Evolutionary conservation across 306 rosid species (phyloP), one percentile per base, ranked within the genome.

Genomic region (Cicer pinnatifidum): DNA sequence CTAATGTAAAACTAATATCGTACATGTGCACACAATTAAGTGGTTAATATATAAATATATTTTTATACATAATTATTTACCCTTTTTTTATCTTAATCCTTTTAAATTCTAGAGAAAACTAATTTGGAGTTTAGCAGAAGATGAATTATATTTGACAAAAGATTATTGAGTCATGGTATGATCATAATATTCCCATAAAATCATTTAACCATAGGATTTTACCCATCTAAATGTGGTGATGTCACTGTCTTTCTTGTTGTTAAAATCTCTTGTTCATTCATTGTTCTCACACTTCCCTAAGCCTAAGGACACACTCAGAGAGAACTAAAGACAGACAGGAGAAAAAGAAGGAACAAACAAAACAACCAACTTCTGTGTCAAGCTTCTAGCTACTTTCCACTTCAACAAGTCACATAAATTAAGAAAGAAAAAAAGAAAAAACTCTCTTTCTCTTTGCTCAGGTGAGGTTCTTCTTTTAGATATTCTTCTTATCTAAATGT

Each of bases 161-260:
- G 4, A 28, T 28, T 28, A 28, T 28, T 28, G 35, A 28, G 35
- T 3, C 35, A 28, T 28, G 35, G 35, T 28, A 28, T 3, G 35
- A 28, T 28, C 5, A 28, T 28, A 28, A 28, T 28, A 28, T 28
- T 3, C 5, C 35, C 35, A 28, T 28, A 28, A 28, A 28, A 28
- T 28, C 48, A 59, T 45, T 45, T 41, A 11, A 53, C 72, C 53
- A 76, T 77, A 35, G 78, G 75, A 85, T 78, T 79, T 72, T 70
- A 38, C 64, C 20, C 45, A 48, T 71, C 15, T 62, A 35, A 7
- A 35, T 59, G 9, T 45, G 79, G 78, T 78, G 70, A 78, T 87
- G 82, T 86, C 85, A 67, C 64, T 81, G n/a, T 79, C 81, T 19
- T 62, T 56, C 41, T 63, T 73, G 17, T 65, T 80, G 83, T 83